Percentiles rank a stretch among this genome's conserved stretches.
Evolutionary conservation across 2,329 filamentous ascomycete genomes (phyloP).

Genomic region (Spiromastix sp.): DNA sequence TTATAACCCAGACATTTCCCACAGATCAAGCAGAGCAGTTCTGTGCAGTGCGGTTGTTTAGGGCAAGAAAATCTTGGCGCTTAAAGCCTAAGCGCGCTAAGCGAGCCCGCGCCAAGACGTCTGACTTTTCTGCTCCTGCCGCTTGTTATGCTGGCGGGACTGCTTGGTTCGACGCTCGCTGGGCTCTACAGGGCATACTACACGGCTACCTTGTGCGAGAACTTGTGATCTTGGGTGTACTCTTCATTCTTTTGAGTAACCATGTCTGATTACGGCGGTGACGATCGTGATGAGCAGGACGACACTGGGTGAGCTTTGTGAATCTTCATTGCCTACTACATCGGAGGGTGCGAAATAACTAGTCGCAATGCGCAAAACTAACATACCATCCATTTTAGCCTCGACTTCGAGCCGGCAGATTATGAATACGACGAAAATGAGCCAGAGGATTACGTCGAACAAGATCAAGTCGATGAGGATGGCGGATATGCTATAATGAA

Average conservation of each 20-base stretch:
- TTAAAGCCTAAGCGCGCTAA: neutral
- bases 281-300: slow-evolving; percentile 52
- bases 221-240: neutral
- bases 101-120: slow-evolving; percentile 5
- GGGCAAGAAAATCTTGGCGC: neutral
- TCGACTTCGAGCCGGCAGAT: slow-evolving; percentile 49
- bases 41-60: too few species aligned
- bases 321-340: too few species aligned
- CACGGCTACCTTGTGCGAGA: too few species aligned
- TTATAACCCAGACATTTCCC: too few species aligned
- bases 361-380: too few species aligned
- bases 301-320: slow-evolving; percentile 46
- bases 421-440: slow-evolving; percentile 58
- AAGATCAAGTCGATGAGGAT: slow-evolving; percentile 44
- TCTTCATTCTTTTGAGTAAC: slow-evolving; percentile 12
- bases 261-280: slow-evolving; percentile 68
- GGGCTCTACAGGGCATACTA: too few species aligned
- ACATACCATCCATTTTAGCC: too few species aligned
- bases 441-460: slow-evolving; percentile 46
- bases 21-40: too few species aligned
- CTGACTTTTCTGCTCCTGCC: slow-evolving; percentile 7
- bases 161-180: too few species aligned
- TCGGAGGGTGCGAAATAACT: too few species aligned
- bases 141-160: too few species aligned
- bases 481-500: slow-evolving; percentile 44